Percentiles rank a stretch among this genome's conserved stretches.
Evolutionary conservation across 306 rosid genomes (phyloP).

Genomic region (Delonix regia): DNA sequence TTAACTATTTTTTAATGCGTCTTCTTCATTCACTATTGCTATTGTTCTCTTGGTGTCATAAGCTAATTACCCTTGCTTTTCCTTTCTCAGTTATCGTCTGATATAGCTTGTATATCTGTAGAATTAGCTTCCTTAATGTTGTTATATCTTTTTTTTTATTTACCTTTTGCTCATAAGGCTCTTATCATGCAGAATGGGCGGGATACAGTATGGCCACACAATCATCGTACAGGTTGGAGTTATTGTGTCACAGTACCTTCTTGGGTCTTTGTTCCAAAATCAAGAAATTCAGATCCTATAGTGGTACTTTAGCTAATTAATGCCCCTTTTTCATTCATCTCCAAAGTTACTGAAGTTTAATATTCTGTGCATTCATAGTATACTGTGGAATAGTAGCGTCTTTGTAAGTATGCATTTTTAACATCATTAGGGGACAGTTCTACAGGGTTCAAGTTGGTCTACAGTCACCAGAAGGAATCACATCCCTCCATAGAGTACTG

Average conservation of each 20-base stretch:
- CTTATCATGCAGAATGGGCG: conserved; percentile 71
- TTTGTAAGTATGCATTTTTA: conserved; percentile 47
- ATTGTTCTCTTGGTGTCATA: conserved; percentile 22
- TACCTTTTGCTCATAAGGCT: conserved; percentile 24
- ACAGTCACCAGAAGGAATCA: conserved; percentile 88
- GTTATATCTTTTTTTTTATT: background rate
- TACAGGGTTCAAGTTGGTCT: conserved; percentile 97
- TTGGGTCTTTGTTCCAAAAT: conserved; percentile 81
- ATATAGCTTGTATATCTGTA: conserved; percentile 14
- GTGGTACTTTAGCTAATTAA: conserved; percentile 69
- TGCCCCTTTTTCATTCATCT: conserved; percentile 45
- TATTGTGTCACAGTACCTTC: conserved; percentile 80
- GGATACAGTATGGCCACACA: conserved; percentile 90
- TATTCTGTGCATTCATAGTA: conserved; percentile 16
- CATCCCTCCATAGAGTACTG: conserved; percentile 63
- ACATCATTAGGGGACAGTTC: conserved; percentile 88
- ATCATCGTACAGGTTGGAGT: conserved; percentile 85
- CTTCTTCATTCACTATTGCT: conserved; percentile 10
- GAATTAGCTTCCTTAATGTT: conserved; percentile 20
- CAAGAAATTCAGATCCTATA: conserved; percentile 82
- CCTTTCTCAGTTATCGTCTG: conserved; percentile 12
- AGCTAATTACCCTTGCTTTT: conserved; percentile 25
- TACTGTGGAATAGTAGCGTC: conserved; percentile 25
- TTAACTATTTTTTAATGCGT: conserved; percentile 1
- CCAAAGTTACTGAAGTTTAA: conserved; percentile 33